These are phyloP conservation scores for Colletotrichum cordylinicola DNA, from an alignment of 2,329 filamentous ascomycete species.

Conservation along the genomic window DNA sequence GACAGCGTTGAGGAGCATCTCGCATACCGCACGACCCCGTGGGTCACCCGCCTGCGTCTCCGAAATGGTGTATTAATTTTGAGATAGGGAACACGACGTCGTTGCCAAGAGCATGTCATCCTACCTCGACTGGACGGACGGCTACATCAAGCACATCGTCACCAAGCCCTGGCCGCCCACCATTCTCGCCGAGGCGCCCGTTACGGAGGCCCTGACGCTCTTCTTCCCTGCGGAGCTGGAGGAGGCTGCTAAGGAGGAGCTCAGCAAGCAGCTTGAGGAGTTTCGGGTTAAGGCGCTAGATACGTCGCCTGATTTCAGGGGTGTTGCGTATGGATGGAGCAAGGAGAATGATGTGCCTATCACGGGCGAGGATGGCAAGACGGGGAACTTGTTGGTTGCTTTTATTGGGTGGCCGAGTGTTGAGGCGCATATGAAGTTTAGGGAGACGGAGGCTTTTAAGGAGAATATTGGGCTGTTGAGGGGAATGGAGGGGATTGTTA, in stretches of 20 bases:
- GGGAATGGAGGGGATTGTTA: neutral
- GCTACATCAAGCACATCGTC: conserved; percentile 47
- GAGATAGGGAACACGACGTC: neutral
- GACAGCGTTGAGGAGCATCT: conserved; percentile 25
- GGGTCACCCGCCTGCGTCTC: neutral
- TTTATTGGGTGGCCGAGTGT: conserved; percentile 44
- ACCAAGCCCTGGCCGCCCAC: conserved; percentile 22
- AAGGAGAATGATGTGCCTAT: conserved; percentile 36
- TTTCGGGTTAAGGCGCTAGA: conserved; percentile 20
- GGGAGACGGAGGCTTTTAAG: conserved; percentile 39
- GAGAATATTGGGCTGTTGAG: conserved; percentile 32
- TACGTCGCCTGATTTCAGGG: neutral
- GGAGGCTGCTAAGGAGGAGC: neutral
- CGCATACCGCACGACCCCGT: conserved; percentile 25
- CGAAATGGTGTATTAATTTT: accelerated
- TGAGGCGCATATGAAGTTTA: conserved; percentile 40
- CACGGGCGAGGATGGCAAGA: conserved; percentile 30
- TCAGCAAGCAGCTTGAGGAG: neutral
- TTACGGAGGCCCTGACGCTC: conserved; percentile 18
- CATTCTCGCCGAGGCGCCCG: neutral
- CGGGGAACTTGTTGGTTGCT: conserved; percentile 27
- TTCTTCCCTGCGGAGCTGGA: conserved; percentile 19
- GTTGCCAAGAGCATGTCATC: neutral
- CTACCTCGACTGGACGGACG: neutral
- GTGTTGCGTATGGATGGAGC: conserved; percentile 30